Evolutionary conservation across 192 early-diverging fungal species (phyloP), one percentile per base, ranked within the genome.

Genomic region (Coemansia sp.): DNA sequence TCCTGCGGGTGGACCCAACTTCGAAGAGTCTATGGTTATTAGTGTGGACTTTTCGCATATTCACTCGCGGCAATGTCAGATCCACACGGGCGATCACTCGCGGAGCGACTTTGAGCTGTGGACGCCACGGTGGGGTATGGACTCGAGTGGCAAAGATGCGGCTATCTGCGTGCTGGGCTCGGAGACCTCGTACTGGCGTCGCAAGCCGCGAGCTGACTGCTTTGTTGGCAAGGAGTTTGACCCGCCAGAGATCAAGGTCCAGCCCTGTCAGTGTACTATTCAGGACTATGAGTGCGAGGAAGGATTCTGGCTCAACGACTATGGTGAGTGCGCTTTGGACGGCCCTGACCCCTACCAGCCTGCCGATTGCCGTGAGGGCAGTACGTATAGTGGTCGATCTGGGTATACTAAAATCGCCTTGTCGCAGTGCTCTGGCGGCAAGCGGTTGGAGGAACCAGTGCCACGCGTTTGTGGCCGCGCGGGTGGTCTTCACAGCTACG

Each of bases 51-150:
- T 95, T 59, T 59, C 75, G 1, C 36, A 72, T 11, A 67, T 84
- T 29, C 72, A 72, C 11, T 39, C 64, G 24, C 78, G 78, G 7
- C 65, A 85, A n/a, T 89, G 87, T 65, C 60, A 67, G 2, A 48
- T 87, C 55, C 80, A 89, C 65, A 70, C 72, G 3, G 17, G 68
- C 27, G 82, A 90, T 61, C 67, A 75, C 15, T 80, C 83, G 1
- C 85, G 86, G 65, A 90, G 86, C 70, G 96, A 97, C 74, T 99
- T 96, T 89, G 94, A 97, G 67, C 70, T 85, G 64, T 97, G 95
- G 95, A 86, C 84, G n/a, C 82, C 82, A 62, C 76, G 71, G 56
- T 74, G 70, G 68, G 67, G 69, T 24, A 44, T 70, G 41, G 71
- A 55, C 45, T 44, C 45, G 27, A 24, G 48, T n/a, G 85, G 86